These are phyloP conservation scores for Linum trigynum DNA, from an alignment of 345 rosid genomes.

Conservation along the genomic window DNA sequence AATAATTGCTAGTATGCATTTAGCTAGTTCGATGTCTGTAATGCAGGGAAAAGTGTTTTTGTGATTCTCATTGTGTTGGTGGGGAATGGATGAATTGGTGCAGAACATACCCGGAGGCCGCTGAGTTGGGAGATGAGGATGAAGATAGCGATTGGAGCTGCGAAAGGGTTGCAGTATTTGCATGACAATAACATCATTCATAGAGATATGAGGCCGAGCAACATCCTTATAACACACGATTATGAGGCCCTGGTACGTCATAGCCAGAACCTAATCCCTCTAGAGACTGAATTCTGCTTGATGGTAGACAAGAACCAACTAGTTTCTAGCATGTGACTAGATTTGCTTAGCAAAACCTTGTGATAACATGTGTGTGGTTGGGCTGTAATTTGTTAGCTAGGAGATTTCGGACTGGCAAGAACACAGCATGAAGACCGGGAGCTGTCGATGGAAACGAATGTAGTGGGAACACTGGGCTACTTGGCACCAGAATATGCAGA, in stretches of 20 bases:
- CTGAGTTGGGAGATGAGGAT: constrained; percentile 52
- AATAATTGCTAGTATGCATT: neutral
- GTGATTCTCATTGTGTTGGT: neutral
- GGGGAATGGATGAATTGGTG: constrained; percentile 17
- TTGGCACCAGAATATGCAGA: constrained; percentile 69
- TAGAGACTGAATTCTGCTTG: no score
- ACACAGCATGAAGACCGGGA: constrained; percentile 35
- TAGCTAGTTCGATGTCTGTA: neutral
- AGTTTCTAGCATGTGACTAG: no score
- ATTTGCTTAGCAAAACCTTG: neutral
- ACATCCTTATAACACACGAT: constrained; percentile 61
- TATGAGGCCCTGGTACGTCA: constrained; percentile 42
- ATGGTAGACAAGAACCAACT: no score
- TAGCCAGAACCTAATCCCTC: neutral
- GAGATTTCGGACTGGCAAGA: constrained; percentile 65
- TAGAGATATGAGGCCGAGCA: constrained; percentile 57
- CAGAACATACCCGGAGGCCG: constrained; percentile 37
- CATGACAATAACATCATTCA: constrained; percentile 51
- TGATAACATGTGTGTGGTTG: neutral
- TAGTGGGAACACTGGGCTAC: constrained; percentile 51
- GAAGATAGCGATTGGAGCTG: constrained; percentile 52
- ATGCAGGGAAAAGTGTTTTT: neutral
- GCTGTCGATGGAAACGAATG: constrained; percentile 39
- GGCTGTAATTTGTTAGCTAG: constrained; percentile 30
- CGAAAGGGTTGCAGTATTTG: constrained; percentile 46